phyloP scores from a whole-genome alignment of 2,329 filamentous ascomycete species.

The Hypocrella siamensis region DNA sequence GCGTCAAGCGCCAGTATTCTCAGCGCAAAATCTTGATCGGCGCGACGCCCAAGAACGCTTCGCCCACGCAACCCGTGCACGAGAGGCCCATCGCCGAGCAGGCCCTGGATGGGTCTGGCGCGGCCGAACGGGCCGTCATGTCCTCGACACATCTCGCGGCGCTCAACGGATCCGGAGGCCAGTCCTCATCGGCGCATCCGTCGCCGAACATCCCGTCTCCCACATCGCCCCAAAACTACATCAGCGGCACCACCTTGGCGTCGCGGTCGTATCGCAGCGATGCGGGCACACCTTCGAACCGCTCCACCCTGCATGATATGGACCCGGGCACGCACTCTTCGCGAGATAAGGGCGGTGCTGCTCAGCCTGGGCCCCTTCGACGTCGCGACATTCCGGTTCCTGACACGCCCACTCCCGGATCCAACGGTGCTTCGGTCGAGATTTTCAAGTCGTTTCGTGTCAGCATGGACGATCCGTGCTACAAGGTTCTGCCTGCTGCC shows the following conservation, averaged over 20 bases:
- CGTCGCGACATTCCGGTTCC: constrained; percentile 46
- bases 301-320: constrained; percentile 37
- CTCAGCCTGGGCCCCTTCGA: constrained; percentile 26
- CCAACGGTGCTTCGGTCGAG: constrained; percentile 54
- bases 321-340: constrained; percentile 20
- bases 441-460: constrained; percentile 99
- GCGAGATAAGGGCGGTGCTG: constrained; percentile 13
- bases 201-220: constrained; percentile 56
- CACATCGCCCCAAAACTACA: constrained; percentile 45
- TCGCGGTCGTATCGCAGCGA: constrained; percentile 46
- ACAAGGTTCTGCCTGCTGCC: constrained; percentile 90
- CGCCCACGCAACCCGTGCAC: constrained; percentile 57
- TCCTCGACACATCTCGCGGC: constrained; percentile 56
- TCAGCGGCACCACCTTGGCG: constrained; percentile 40
- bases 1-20: constrained; percentile 56
- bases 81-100: constrained; percentile 49
- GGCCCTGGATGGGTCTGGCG: constrained; percentile 52
- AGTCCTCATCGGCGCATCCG: constrained; percentile 38
- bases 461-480: constrained; percentile 93
- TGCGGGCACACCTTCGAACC: constrained; percentile 34
- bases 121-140: constrained; percentile 49
- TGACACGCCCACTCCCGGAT: constrained; percentile 44
- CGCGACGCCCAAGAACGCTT: constrained; percentile 57
- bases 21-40: constrained; percentile 63
- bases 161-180: constrained; percentile 49